Percentiles rank a stretch among this genome's conserved stretches.
Conservation (phyloP, 805 yeast genomes). For the Kazachstania bromeliacearum region DNA sequence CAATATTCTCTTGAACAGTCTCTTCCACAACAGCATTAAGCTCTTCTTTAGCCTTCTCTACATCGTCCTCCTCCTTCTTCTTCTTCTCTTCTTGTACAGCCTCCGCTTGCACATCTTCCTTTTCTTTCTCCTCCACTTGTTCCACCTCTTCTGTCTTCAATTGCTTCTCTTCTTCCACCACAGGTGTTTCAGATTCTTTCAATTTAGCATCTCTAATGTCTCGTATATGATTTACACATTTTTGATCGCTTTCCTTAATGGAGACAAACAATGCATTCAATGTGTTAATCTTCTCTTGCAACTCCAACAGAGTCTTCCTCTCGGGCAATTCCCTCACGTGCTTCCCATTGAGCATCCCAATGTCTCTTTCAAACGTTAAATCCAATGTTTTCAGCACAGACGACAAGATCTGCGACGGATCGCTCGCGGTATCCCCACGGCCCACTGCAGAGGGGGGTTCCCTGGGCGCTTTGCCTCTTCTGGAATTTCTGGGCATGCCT, state of each 20-base stretch:
- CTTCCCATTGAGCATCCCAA: constrained; percentile 56
- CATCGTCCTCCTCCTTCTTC: background rate
- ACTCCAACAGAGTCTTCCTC: constrained; percentile 34
- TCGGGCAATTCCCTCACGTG: constrained; percentile 35
- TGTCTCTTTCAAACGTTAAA: constrained; percentile 47
- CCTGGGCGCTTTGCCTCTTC: constrained; percentile 16
- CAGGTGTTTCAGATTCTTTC: background rate
- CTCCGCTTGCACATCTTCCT: background rate
- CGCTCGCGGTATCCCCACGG: constrained; percentile 8
- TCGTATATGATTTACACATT: constrained; percentile 12
- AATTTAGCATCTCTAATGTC: constrained; percentile 11
- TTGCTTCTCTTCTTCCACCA: constrained; percentile 5
- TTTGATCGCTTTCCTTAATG: constrained; percentile 18
- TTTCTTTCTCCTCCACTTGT: background rate
- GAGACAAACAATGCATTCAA: constrained; percentile 16
- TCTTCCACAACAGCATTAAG: background rate
- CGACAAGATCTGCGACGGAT: constrained; percentile 36
- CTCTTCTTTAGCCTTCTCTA: background rate
- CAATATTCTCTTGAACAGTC: background rate
- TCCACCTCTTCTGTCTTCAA: constrained; percentile 9
- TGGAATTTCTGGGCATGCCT: no score
- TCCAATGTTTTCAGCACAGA: constrained; percentile 44
- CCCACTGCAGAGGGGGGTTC: constrained; percentile 5
- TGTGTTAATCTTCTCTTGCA: constrained; percentile 32
- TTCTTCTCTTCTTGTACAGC: background rate